Base-by-base conservation (phyloP, 163 green algal genomes). In the Scenedesmus sp. region DNA sequence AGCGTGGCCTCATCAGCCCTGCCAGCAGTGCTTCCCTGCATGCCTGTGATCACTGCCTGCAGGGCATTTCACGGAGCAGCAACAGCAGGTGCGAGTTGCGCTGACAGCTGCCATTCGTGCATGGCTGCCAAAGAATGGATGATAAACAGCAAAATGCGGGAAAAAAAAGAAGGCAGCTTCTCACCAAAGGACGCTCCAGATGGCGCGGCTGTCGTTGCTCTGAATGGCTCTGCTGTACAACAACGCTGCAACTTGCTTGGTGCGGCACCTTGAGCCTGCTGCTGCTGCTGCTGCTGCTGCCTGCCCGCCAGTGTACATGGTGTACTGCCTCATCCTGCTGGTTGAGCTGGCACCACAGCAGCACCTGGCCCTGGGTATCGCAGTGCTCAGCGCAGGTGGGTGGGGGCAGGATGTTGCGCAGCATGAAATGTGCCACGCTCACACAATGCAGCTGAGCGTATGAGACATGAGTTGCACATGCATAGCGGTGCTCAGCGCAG, bases 291-390 rank as follows among this genome's bases (percentile, higher is more conserved):
- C 18, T 79, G 70, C 23, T 79, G 70, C 23, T n/a, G n/a, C n/a
- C 20, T 18, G 54, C 18, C 20, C 82, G 46, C 54, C 82, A 87
- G 82, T 59, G 23, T 87, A 87, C 52, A 64, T 87, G 55, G 70
- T 87, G 54, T 87, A 87, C 82, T 67, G 52, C 82, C 52, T 87
- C 52, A 87, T 87, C n/a, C 82, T 87, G 82, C 52, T 87, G 18
- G 55, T 87, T 54, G 55, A 87, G 82, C 55, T 73, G 82, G 13
- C 55, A 54, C 82, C 82, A 54, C 70, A 87, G 54, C 52, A 87
- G 4, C 82, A 20, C 52, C 52, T 87, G 82, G 82, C 82, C 15
- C 46, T 87, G 18, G 82, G 82, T 55, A 70, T 87, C 4, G 82
- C 82, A 20, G 76, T 16, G 54, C n/a, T 82, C 13, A 82, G 20